These are phyloP conservation scores for Astragalus glycyphyllos DNA, from an alignment of 306 rosid genomes.

Conservation along the genomic window DNA sequence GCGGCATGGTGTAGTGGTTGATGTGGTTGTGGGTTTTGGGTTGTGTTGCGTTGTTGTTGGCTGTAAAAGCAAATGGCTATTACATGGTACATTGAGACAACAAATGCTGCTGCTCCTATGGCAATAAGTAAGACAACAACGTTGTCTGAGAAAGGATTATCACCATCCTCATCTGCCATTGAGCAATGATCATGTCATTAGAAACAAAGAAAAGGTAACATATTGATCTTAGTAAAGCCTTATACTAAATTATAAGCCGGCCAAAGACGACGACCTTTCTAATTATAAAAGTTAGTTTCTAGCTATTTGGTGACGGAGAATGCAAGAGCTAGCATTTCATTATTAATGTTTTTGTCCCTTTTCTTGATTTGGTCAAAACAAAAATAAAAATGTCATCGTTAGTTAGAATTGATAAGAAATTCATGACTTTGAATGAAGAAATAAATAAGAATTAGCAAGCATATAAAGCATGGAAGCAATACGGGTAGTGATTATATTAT, in stretches of 20 bases:
- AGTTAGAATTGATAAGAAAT: constrained; percentile 1
- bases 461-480: no score
- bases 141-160: not conserved
- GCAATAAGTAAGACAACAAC: constrained; percentile 45
- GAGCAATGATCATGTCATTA: constrained; percentile 25
- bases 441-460: no score
- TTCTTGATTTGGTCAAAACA: constrained; percentile 16
- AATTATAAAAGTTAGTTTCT: not conserved
- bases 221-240: not conserved
- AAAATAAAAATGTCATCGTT: not conserved
- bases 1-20: not conserved
- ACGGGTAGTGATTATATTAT: no score
- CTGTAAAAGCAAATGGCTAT: constrained; percentile 46
- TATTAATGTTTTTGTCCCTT: constrained; percentile 16
- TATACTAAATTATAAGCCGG: constrained; percentile 21
- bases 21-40: not conserved
- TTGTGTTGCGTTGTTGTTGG: not conserved
- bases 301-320: constrained; percentile 33
- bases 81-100: constrained; percentile 57
- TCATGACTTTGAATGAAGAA: not conserved
- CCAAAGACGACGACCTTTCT: constrained; percentile 8
- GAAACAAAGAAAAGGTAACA: not conserved
- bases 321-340: constrained; percentile 23
- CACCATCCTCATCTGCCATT: constrained; percentile 29
- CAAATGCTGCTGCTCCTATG: constrained; percentile 55